Base-by-base conservation (phyloP, 441 rosid genomes). In the Adansonia grandidieri region DNA sequence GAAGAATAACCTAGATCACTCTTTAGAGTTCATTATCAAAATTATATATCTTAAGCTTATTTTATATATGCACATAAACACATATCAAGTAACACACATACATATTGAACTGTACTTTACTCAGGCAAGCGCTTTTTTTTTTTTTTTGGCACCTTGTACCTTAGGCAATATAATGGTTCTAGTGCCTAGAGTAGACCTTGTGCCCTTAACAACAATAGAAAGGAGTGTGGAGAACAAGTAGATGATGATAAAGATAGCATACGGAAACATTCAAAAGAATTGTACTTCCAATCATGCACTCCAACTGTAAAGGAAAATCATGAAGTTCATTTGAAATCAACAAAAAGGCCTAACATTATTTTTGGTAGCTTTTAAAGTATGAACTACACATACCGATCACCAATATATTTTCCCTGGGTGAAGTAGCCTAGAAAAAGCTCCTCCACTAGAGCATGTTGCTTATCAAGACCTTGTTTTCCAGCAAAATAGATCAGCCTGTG, bases 391-490 rank as follows among this genome's bases (percentile, higher is more conserved):
- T 82, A 91, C 98, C 88, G 85, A 76, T 95, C 97, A 66, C 96
- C 95, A 5, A 95, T 87, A 83, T 82, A 95, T 82, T 87, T 92
- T 73, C 89, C 99, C 63, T 91, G 91, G 1, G 97, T 90, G 86
- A 95, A 95, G 92, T 92, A 93, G 77, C 97, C 99, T 28, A 88
- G 83, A 85, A 79, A 90, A 66, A 93, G 71, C 82, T 93, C 98
- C 78, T 92, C 97, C 28, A 85, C 94, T 32, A 93, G 97, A 70
- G 79, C 71, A 81, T 95, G 91, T 74, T 92, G 99, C 86, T 90
- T 95, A 1, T 88, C 91, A 32, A 80, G 79, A 17, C 87, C 88
- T 60, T 86, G 86, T 60, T 88, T 81, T 73, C 96, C 96, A 13
- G 93, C 89, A 74, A 87, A 89, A 84, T 88, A 82, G 75, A 92